These are phyloP conservation scores for Botrytis sinoallii DNA, from an alignment of 2,329 filamentous ascomycete genomes.

Conservation along the genomic window DNA sequence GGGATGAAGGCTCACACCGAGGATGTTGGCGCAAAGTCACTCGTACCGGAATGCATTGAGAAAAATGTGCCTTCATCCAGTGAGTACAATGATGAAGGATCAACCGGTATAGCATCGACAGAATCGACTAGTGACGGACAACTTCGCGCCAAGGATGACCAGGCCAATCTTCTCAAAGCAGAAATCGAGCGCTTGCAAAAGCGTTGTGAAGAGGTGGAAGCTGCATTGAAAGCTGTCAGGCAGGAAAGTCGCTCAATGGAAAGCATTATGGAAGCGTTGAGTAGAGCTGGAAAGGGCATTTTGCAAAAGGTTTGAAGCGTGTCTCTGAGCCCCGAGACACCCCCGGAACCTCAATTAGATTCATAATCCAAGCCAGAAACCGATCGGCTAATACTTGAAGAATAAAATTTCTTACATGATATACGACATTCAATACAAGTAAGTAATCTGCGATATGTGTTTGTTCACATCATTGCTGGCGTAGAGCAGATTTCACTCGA, in stretches of 20 bases:
- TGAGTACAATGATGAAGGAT: constrained; percentile 22
- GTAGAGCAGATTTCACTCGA: neutral
- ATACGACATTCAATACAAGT: neutral
- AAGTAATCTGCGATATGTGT: neutral
- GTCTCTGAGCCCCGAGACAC: neutral
- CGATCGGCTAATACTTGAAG: neutral
- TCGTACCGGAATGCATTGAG: neutral
- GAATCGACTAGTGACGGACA: neutral
- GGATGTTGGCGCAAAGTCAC: neutral
- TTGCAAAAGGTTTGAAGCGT: constrained; percentile 15
- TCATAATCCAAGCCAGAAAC: neutral
- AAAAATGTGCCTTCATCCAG: neutral
- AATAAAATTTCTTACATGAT: neutral
- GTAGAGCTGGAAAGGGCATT: constrained; percentile 24
- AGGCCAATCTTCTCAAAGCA: constrained; percentile 25
- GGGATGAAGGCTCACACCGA: constrained; percentile 1
- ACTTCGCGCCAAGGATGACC: constrained; percentile 16
- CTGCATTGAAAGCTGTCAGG: constrained; percentile 28
- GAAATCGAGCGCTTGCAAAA: constrained; percentile 31
- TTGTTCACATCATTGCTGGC: neutral
- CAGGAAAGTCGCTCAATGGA: constrained; percentile 34
- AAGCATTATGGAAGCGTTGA: constrained; percentile 29
- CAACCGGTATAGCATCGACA: constrained; percentile 9
- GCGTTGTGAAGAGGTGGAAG: constrained; percentile 33
- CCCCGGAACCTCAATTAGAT: neutral